phyloP scores from a whole-genome alignment of 495 filamentous ascomycete genomes.

The Podospora didyma region DNA sequence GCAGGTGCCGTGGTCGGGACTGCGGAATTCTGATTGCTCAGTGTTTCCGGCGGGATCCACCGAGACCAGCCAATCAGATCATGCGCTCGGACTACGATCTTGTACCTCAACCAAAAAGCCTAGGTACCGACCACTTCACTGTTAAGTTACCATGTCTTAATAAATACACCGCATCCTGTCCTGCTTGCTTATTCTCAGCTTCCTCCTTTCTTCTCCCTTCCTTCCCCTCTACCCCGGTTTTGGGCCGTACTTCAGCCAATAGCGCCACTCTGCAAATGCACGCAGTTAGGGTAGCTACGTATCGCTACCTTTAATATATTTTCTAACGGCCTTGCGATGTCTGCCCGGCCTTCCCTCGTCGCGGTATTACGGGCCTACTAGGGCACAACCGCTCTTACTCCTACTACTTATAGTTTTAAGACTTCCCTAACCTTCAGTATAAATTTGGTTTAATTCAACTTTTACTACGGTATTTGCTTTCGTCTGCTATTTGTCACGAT shows the following conservation, averaged over 20 bases:
- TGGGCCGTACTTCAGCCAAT: not conserved
- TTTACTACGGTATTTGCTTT: not conserved
- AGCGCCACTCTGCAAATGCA: not conserved
- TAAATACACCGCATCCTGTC: not conserved
- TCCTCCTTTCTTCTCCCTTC: not conserved
- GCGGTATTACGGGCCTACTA: not conserved
- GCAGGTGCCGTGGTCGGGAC: not conserved
- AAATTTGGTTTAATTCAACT: not conserved
- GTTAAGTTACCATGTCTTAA: not conserved
- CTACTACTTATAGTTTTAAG: not conserved
- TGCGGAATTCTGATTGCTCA: not conserved
- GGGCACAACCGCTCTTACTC: not conserved
- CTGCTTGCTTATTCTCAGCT: not conserved
- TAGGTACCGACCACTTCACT: not conserved
- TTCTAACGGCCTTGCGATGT: too few species aligned
- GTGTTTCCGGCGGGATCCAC: not conserved
- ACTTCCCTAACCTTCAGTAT: not conserved
- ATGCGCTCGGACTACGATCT: not conserved
- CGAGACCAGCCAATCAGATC: not conserved
- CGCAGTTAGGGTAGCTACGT: not conserved
- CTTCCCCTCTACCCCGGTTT: not conserved
- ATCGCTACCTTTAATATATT: not conserved
- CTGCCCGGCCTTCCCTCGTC: not conserved
- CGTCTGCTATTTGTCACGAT: too few species aligned
- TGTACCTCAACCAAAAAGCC: not conserved